Evolutionary conservation across 148 eudicot species (phyloP).

Genomic region (Rheum nobile): DNA sequence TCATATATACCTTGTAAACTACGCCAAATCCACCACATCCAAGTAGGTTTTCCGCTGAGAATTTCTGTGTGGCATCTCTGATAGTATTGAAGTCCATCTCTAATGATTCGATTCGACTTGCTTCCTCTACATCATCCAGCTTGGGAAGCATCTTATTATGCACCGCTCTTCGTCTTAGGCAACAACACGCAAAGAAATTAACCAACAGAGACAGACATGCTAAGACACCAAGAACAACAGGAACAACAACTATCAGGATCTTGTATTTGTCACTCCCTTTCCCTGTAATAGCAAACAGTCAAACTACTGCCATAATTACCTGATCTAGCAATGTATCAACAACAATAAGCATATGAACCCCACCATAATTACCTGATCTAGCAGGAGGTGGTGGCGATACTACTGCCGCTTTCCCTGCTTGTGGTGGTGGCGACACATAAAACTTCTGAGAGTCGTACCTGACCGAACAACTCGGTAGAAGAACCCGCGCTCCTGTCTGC

Average conservation of each 20-base stretch:
- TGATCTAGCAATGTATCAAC: background rate
- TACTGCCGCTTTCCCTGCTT: background rate
- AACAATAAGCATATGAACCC: background rate
- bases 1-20: slow-evolving; percentile 5
- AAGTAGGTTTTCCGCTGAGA: slow-evolving; percentile 21
- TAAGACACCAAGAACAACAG: background rate
- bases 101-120: background rate
- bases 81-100: slow-evolving; percentile 4
- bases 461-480: background rate
- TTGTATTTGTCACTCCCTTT: background rate
- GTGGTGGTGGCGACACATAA: background rate
- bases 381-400: background rate
- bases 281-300: background rate
- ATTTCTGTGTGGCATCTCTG: slow-evolving; percentile 33
- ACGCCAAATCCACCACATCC: slow-evolving; percentile 23
- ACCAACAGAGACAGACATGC: background rate
- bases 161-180: background rate
- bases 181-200: background rate
- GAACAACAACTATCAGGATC: background rate
- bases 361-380: background rate
- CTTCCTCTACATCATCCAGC: background rate
- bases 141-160: background rate
- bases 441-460: background rate
- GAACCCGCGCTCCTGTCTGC: background rate
- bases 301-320: background rate